phyloP scores from a whole-genome alignment of 805 yeast genomes.

The Lachancea lanzarotensis region DNA sequence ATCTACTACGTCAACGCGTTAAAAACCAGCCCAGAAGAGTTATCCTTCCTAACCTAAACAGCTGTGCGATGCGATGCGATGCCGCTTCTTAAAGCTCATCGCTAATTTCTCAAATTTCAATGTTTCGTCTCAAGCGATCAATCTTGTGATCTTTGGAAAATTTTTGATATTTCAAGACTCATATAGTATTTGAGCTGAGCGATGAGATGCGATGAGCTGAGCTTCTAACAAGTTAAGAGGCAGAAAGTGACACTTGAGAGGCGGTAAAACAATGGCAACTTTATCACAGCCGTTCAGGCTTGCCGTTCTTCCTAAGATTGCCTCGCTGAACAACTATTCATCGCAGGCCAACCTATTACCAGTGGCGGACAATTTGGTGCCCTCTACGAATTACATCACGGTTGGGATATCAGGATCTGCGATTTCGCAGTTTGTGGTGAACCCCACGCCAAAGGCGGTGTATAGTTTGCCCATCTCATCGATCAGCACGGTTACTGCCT shows the following conservation, averaged over 20 bases:
- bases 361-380: conserved; percentile 20
- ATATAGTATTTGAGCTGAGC: neutral
- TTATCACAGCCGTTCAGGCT: conserved; percentile 33
- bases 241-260: neutral
- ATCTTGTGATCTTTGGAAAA: neutral
- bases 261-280: conserved; percentile 24
- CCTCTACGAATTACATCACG: conserved; percentile 25
- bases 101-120: neutral
- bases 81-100: too few relatives aligned
- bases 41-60: too few relatives aligned
- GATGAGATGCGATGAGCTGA: conserved; percentile 8
- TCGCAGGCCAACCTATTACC: conserved; percentile 22
- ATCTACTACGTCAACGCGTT: too few relatives aligned
- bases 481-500: conserved; percentile 30
- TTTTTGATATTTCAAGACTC: neutral
- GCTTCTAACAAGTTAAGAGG: too few relatives aligned
- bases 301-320: conserved; percentile 29
- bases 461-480: conserved; percentile 31
- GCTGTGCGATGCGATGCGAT: too few relatives aligned
- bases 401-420: conserved; percentile 33
- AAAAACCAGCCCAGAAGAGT: too few relatives aligned
- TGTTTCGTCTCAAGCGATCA: neutral
- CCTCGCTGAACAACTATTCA: conserved; percentile 23
- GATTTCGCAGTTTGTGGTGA: conserved; percentile 30
- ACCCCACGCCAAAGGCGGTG: conserved; percentile 33